A percentile compares a stretch with the other conserved stretches of the same genome.
Evolutionary conservation across 768 basidiomycete genomes (phyloP).

Genomic region (Pholiota microspora): DNA sequence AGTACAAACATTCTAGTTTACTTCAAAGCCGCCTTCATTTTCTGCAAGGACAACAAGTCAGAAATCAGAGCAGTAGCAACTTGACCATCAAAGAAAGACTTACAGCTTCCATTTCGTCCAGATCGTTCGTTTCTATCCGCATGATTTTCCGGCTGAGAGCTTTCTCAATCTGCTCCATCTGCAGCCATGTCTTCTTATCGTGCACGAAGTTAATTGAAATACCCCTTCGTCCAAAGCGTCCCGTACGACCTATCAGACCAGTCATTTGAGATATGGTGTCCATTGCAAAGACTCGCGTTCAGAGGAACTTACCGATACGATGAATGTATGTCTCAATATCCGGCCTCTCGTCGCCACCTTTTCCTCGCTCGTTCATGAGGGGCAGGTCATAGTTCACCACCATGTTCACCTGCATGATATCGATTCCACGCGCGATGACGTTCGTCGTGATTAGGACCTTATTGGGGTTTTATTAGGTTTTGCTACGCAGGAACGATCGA

Average conservation of each 20-base stretch:
- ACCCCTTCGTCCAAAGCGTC: slow-evolving; percentile 95
- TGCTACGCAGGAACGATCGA: too few relatives aligned
- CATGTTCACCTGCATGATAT: slow-evolving; percentile 99
- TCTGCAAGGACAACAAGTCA: slow-evolving; percentile 34
- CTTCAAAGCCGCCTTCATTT: slow-evolving; percentile 82
- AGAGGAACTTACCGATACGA: slow-evolving; percentile 79
- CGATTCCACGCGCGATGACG: slow-evolving; percentile 97
- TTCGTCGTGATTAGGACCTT: slow-evolving; percentile 95
- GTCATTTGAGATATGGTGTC: background rate
- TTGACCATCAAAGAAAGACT: slow-evolving; percentile 17
- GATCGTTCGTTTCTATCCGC: slow-evolving; percentile 83
- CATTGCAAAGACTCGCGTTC: background rate
- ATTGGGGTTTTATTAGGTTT: too few relatives aligned
- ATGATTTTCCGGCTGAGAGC: slow-evolving; percentile 75
- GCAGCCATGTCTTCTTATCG: slow-evolving; percentile 79
- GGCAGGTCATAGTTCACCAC: slow-evolving; percentile 99
- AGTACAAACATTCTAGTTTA: slow-evolving; percentile 23
- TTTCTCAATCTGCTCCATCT: slow-evolving; percentile 89
- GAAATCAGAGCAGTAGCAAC: background rate
- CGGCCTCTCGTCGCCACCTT: slow-evolving; percentile 54
- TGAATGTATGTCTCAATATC: slow-evolving; percentile 98
- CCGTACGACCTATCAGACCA: slow-evolving; percentile 76
- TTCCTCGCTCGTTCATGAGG: slow-evolving; percentile 70
- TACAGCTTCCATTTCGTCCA: slow-evolving; percentile 95
- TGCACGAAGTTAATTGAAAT: slow-evolving; percentile 98